Conservation (phyloP, 2,329 filamentous ascomycete genomes). For the Neofusicoccum sp. region DNA sequence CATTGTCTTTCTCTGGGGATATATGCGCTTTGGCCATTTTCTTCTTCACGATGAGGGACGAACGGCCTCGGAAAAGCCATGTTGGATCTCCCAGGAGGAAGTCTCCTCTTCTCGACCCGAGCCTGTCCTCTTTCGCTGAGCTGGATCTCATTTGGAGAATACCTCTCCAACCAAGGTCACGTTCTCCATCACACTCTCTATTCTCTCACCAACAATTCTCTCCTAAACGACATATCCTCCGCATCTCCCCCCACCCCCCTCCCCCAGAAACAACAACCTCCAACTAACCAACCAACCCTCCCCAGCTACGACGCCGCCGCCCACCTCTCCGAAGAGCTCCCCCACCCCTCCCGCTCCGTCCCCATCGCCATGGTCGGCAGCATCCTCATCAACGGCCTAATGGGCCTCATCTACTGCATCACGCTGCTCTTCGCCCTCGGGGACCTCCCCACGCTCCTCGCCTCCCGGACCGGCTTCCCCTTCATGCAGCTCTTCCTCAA, state of each 20-base stretch:
- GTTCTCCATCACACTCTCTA: no score
- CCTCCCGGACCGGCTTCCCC: slow-evolving; percentile 47
- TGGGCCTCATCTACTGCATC: slow-evolving; percentile 48
- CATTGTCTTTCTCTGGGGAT: not conserved
- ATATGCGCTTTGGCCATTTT: not conserved
- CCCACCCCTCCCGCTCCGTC: slow-evolving; percentile 30
- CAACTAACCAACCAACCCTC: slow-evolving; percentile 3
- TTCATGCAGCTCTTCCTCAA: slow-evolving; percentile 48
- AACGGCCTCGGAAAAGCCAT: no score
- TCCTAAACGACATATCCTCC: no score
- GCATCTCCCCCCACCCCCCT: no score
- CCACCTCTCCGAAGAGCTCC: slow-evolving; percentile 42
- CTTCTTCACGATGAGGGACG: no score
- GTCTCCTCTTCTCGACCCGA: no score
- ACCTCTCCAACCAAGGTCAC: no score
- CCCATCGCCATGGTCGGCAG: slow-evolving; percentile 39
- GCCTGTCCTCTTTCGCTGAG: no score
- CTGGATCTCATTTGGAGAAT: no score
- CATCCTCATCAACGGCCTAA: slow-evolving; percentile 47
- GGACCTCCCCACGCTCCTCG: slow-evolving; percentile 41
- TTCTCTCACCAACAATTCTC: no score
- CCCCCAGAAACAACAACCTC: no score
- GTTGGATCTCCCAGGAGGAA: no score
- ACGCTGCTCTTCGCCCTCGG: slow-evolving; percentile 50
- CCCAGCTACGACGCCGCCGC: slow-evolving; percentile 47